Evolutionary conservation across 768 basidiomycete genomes (phyloP).

Genomic region (Trametes meyenii): DNA sequence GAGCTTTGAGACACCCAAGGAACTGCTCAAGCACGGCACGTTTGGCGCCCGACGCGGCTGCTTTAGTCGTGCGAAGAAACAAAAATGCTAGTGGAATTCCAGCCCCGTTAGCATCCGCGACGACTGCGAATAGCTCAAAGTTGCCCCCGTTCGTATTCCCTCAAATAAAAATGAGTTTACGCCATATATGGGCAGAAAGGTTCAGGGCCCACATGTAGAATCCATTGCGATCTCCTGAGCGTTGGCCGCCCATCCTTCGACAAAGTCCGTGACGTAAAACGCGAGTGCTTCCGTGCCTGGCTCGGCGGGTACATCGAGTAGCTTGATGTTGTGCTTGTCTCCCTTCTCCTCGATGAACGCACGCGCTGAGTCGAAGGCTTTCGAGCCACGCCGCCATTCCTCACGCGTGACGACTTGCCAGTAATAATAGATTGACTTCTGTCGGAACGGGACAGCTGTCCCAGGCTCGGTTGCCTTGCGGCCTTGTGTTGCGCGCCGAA

Average conservation of each 20-base stretch:
- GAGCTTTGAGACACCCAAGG: slow-evolving; percentile 28
- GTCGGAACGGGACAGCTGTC: no score
- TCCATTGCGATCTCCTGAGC: slow-evolving; percentile 22
- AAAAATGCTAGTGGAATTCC: slow-evolving; percentile 38
- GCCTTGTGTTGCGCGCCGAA: neutral
- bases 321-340: neutral
- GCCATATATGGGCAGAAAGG: neutral
- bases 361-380: neutral
- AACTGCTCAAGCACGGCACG: slow-evolving; percentile 32
- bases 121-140: slow-evolving; percentile 37
- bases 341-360: neutral
- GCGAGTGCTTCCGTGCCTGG: slow-evolving; percentile 15
- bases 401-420: no score
- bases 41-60: slow-evolving; percentile 29
- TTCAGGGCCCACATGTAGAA: slow-evolving; percentile 14
- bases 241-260: slow-evolving; percentile 6
- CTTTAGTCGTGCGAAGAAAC: slow-evolving; percentile 23
- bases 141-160: slow-evolving; percentile 39
- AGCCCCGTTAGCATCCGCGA: slow-evolving; percentile 38
- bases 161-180: slow-evolving; percentile 19
- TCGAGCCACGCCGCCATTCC: neutral
- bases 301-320: slow-evolving; percentile 11
- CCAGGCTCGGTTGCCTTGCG: neutral
- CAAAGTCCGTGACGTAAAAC: slow-evolving; percentile 16
- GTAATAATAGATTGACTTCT: neutral